Conservation (phyloP, 441 rosid species). For the Mallotus japonicus region DNA sequence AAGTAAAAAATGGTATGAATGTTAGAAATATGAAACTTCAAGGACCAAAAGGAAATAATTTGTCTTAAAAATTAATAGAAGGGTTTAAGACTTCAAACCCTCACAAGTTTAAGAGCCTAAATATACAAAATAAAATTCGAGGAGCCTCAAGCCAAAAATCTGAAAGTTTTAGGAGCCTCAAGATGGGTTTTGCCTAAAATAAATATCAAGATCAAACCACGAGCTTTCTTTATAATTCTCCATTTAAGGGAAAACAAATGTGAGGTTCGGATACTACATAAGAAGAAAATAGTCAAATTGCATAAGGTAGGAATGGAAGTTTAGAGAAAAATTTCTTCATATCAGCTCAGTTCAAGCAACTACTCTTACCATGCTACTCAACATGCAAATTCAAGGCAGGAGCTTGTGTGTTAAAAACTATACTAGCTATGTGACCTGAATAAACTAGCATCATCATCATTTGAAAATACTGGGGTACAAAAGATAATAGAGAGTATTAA, state of each 20-base stretch:
- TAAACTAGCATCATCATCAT: slow-evolving; percentile 13
- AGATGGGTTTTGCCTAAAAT: neutral
- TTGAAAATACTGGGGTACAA: neutral
- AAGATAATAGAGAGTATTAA: slow-evolving; percentile 27
- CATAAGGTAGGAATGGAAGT: neutral
- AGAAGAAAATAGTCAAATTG: neutral
- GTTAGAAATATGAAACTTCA: too few species aligned
- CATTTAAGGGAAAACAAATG: neutral
- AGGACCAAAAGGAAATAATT: too few species aligned
- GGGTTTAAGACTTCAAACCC: too few species aligned
- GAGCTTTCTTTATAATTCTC: neutral
- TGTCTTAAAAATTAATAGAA: too few species aligned
- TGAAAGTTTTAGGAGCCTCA: too few species aligned
- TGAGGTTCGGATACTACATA: neutral
- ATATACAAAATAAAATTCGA: too few species aligned
- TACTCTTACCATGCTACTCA: neutral
- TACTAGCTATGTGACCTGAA: neutral
- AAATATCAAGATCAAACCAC: neutral
- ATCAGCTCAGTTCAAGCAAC: neutral
- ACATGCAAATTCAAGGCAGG: slow-evolving; percentile 8
- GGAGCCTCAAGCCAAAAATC: too few species aligned
- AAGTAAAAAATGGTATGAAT: too few species aligned
- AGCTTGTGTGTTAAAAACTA: neutral
- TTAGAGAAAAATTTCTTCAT: neutral
- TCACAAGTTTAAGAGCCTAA: too few species aligned